Conservation (phyloP, 192 early-diverging fungal species). For the Coemansia sp. region DNA sequence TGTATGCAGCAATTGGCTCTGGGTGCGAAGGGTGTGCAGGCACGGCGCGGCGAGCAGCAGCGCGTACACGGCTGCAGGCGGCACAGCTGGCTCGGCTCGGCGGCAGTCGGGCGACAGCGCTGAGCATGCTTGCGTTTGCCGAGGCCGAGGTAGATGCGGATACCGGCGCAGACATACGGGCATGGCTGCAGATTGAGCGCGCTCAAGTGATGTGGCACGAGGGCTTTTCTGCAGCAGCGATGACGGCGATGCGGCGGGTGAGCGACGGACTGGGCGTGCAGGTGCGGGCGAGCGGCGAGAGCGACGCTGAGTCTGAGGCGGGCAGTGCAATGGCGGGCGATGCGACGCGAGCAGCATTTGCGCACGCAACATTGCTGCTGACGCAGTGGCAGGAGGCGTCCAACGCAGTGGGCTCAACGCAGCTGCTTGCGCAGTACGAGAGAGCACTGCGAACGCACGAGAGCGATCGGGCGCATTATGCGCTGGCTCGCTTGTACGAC, state of each 20-base stretch:
- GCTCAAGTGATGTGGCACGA: conserved; percentile 53
- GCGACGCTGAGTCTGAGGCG: neutral
- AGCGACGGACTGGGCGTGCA: neutral
- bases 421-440: conserved; percentile 31
- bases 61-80: conserved; percentile 37
- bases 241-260: conserved; percentile 32
- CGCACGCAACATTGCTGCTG: conserved; percentile 31
- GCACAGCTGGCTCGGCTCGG: conserved; percentile 47
- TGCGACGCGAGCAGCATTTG: conserved; percentile 33
- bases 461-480: conserved; percentile 51
- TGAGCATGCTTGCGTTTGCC: conserved; percentile 43
- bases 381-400: conserved; percentile 42
- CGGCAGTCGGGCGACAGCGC: conserved; percentile 38
- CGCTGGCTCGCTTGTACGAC: conserved; percentile 41
- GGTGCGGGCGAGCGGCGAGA: neutral
- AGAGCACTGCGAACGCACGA: conserved; percentile 34
- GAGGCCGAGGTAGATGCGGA: conserved; percentile 15
- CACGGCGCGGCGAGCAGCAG: conserved; percentile 21
- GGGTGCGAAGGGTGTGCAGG: conserved; percentile 9
- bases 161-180: conserved; percentile 11
- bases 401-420: conserved; percentile 18
- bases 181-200: conserved; percentile 41
- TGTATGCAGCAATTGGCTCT: conserved; percentile 32
- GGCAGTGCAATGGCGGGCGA: neutral
- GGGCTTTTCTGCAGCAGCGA: conserved; percentile 39